Evolutionary conservation across 108 stramenopile genomes (phyloP).

Genomic region (Nannochloropsis salina): DNA sequence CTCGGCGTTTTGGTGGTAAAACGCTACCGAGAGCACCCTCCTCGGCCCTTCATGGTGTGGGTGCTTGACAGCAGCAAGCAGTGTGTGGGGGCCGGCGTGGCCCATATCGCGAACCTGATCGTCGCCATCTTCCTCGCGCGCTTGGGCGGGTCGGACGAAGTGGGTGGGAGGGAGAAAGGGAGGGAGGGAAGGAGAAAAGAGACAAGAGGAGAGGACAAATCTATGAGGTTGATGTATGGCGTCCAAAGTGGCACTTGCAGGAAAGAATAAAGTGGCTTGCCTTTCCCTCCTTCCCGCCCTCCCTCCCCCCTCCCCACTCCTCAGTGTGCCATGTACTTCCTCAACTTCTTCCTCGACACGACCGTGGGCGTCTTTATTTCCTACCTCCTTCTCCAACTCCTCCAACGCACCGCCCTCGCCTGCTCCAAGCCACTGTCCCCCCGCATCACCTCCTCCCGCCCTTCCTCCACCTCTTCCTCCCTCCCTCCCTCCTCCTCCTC

Average conservation of each 20-base stretch:
- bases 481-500: neutral
- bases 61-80: conserved; percentile 12
- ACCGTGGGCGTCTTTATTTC: conserved; percentile 7
- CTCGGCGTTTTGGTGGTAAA: neutral
- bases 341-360: conserved; percentile 9
- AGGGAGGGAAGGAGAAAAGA: neutral
- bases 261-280: too few species aligned
- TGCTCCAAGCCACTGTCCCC: neutral
- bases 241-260: too few species aligned
- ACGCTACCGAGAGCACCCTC: conserved; percentile 3
- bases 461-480: neutral
- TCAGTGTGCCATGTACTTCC: conserved; percentile 12
- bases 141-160: conserved; percentile 11
- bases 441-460: too few species aligned
- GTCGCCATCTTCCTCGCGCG: neutral
- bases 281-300: neutral
- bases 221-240: too few species aligned
- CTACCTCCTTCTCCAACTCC: neutral
- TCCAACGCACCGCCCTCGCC: conserved; percentile 14
- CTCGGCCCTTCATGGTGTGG: conserved; percentile 1
- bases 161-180: neutral
- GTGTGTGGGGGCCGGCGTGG: neutral
- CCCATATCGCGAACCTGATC: neutral
- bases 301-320: neutral
- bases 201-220: neutral